Evolutionary conservation across 2,329 filamentous ascomycete species (phyloP).

Genomic region (Xenoacremonium recifei): DNA sequence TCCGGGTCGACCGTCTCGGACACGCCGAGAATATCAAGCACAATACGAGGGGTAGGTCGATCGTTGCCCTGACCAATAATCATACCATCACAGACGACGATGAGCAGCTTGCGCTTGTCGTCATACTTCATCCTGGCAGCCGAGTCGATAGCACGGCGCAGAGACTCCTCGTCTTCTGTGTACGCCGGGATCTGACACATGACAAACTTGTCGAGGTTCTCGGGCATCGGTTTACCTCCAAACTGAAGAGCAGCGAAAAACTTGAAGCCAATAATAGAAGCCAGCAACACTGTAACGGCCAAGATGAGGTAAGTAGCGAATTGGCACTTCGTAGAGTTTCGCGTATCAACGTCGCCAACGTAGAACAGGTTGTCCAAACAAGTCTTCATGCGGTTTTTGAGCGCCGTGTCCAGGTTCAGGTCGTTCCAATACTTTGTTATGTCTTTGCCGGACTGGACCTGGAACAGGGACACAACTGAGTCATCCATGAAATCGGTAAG

Average conservation of each 20-base stretch:
- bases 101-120: slow-evolving; percentile 93
- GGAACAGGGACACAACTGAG: slow-evolving; percentile 73
- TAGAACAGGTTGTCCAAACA: slow-evolving; percentile 96
- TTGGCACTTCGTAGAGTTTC: slow-evolving; percentile 79
- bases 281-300: slow-evolving; percentile 77
- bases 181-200: slow-evolving; percentile 98
- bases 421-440: slow-evolving; percentile 80
- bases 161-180: slow-evolving; percentile 95
- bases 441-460: slow-evolving; percentile 71
- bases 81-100: slow-evolving; percentile 96
- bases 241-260: slow-evolving; percentile 97
- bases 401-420: slow-evolving; percentile 55
- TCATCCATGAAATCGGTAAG: slow-evolving; percentile 80
- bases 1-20: slow-evolving; percentile 92
- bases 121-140: slow-evolving; percentile 95
- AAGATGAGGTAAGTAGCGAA: slow-evolving; percentile 91
- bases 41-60: slow-evolving; percentile 89
- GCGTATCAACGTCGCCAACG: slow-evolving; percentile 85
- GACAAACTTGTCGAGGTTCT: slow-evolving; percentile 97
- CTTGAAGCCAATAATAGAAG: slow-evolving; percentile 86
- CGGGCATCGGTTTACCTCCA: slow-evolving; percentile 82
- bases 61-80: slow-evolving; percentile 99
- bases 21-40: slow-evolving; percentile 94
- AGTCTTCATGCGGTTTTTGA: slow-evolving; percentile 68
- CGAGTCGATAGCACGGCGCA: slow-evolving; percentile 95